Evolutionary conservation across 1,284 basidiomycete species (phyloP), one percentile per base, ranked within the genome.

Genomic region (Ceratobasidium sp.): DNA sequence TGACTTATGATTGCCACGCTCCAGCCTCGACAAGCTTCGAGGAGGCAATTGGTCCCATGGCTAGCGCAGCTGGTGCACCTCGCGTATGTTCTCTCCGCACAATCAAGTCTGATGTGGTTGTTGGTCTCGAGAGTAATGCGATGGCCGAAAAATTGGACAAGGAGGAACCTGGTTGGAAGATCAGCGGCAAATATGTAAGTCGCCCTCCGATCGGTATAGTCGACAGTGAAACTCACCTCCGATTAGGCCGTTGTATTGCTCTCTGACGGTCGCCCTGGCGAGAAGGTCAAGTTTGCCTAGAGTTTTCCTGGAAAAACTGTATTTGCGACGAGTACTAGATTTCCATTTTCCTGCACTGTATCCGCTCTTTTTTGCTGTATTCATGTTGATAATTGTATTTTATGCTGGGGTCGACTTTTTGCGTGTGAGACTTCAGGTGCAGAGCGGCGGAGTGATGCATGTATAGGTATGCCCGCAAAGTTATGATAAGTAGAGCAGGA

Each of bases 151-250:
- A 85, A 73, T 83, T 98, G 43, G 94, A 98, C 79, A 83, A 91
- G 75, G 86, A 87, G 54, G 94, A 98, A 78, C 88, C 91, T 27
- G 96, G 96, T 55, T 98, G 96, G 96, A 96, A 95, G 82, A 98
- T 98, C 77, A 93, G 91, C 58, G 94, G 94, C 60, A 94, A 95
- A 91, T 96, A 95, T 77, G 92, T 93, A 77, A 80, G 89, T 84
- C 8, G 69, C 35, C 52, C 20, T 53, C 42, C 49, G 60, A 69
- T 34, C 31, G 31, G 34, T 70, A 54, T 65, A 49, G n/a, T 70
- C 72, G 55, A 35, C 65, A 64, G 65, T n/a, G n/a, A 32, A 47
- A 29, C 45, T 71, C 49, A 25, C 29, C 25, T 45, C 49, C 17
- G 50, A 60, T 73, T 17, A 93, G 90, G 93, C 93, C 73, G 88